phyloP scores from a whole-genome alignment of 1,284 basidiomycete species.

The Sanghuangporus sanghuang region DNA sequence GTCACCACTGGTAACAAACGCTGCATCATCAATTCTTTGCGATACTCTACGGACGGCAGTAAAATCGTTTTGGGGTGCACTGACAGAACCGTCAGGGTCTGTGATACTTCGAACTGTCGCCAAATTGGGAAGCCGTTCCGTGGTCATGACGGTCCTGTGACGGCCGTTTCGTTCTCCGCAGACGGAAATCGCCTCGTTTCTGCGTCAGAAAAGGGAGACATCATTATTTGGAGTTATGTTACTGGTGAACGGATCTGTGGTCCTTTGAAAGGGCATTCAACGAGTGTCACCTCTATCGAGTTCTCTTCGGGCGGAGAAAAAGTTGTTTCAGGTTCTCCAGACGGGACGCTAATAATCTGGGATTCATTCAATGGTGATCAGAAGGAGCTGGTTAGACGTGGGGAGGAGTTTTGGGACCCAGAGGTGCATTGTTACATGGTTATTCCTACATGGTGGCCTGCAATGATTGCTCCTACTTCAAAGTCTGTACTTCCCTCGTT shows the following conservation, averaged over 20 bases:
- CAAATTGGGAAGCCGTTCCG: not conserved
- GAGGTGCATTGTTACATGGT: too few species aligned
- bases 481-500: too few species aligned
- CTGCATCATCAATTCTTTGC: not conserved
- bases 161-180: not conserved
- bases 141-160: not conserved
- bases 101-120: not conserved
- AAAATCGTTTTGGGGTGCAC: not conserved
- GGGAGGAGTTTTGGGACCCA: too few species aligned
- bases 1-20: not conserved
- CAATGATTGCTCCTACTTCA: too few species aligned
- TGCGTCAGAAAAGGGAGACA: not conserved
- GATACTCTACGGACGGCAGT: constrained; percentile 12
- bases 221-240: not conserved
- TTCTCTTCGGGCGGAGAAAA: constrained; percentile 12
- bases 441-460: too few species aligned
- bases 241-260: not conserved
- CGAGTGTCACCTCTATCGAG: not conserved
- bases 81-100: not conserved
- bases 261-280: not conserved
- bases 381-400: too few species aligned
- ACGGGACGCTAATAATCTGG: constrained; percentile 9
- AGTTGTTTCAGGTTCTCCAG: constrained; percentile 8
- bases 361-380: not conserved
- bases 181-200: not conserved